Percentiles rank a stretch among this genome's conserved stretches.
Evolutionary conservation across 164 flowering plant genomes (phyloP).

Genomic region (Litsea cubeba): DNA sequence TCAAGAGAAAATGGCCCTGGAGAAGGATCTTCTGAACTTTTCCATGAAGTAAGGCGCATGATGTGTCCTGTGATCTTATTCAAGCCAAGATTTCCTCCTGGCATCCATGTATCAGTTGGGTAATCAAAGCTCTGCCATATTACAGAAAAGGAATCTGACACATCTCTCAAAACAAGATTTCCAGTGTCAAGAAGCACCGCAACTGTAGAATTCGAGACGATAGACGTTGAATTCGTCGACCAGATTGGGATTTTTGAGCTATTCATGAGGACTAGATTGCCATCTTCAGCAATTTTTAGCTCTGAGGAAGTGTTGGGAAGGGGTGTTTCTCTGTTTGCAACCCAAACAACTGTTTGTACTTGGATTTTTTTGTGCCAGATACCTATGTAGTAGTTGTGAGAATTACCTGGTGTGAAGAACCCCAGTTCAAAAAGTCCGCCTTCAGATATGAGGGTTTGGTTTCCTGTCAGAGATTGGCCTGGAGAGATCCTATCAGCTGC

Average conservation of each 20-base stretch:
- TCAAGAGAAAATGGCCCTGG: neutral
- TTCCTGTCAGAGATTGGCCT: slow-evolving; percentile 14
- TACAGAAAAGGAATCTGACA: neutral
- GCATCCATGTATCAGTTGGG: slow-evolving; percentile 2
- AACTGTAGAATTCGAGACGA: neutral
- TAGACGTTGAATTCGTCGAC: slow-evolving; percentile 3
- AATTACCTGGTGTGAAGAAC: slow-evolving; percentile 28
- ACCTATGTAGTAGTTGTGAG: slow-evolving; percentile 21
- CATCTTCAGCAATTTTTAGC: slow-evolving; percentile 17
- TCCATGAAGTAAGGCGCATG: neutral
- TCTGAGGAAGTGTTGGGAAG: slow-evolving; percentile 8
- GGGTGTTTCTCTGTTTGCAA: slow-evolving; percentile 22
- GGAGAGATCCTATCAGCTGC: neutral
- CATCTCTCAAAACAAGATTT: slow-evolving; percentile 7
- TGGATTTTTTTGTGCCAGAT: slow-evolving; percentile 20
- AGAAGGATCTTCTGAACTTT: neutral
- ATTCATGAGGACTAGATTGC: slow-evolving; percentile 13
- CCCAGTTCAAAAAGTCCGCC: slow-evolving; percentile 24
- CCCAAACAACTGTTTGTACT: slow-evolving; percentile 23
- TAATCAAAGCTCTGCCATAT: slow-evolving; percentile 7
- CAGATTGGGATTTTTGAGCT: neutral
- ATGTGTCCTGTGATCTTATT: neutral
- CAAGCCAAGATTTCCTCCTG: slow-evolving; percentile 1
- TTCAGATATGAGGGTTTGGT: slow-evolving; percentile 12
- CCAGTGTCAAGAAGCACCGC: slow-evolving; percentile 3